Conservation (phyloP, 208 protist species). For the Acanthamoeba pearcei region DNA sequence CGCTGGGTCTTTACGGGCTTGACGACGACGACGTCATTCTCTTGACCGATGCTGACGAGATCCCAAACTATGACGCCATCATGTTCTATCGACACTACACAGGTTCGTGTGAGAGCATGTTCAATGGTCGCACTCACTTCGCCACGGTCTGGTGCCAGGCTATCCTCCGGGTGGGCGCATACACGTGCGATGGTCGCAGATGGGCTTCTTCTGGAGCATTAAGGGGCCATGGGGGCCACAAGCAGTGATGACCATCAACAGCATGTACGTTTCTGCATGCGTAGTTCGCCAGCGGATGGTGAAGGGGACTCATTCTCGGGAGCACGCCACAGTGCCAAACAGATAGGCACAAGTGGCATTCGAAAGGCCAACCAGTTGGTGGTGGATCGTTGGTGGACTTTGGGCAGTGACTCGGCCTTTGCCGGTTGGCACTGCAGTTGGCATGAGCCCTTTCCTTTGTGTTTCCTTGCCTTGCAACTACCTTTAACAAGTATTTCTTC, state of each 20-base stretch:
- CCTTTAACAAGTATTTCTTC: too few species aligned
- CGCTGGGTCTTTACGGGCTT: neutral
- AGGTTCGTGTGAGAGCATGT: neutral
- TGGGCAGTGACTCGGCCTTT: neutral
- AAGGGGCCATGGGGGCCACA: neutral
- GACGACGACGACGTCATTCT: constrained; percentile 1
- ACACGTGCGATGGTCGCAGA: neutral
- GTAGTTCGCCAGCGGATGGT: too few species aligned
- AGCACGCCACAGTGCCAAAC: too few species aligned
- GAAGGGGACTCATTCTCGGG: too few species aligned
- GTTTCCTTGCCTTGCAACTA: too few species aligned
- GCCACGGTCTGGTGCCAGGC: neutral
- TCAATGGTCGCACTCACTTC: too few species aligned
- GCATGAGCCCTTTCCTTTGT: neutral
- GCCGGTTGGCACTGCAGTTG: constrained; percentile 8
- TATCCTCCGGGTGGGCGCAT: neutral
- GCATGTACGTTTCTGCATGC: neutral
- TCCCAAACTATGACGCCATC: neutral
- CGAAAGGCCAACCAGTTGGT: too few species aligned
- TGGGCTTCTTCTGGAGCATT: constrained; percentile 31
- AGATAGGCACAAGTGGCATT: too few species aligned
- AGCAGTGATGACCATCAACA: neutral
- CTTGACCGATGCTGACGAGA: neutral
- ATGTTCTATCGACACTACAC: constrained; percentile 3
- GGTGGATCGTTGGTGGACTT: neutral